Evolutionary conservation across 306 rosid genomes (phyloP), one percentile per base, ranked within the genome.

Genomic region (Trichosanthes truncata): DNA sequence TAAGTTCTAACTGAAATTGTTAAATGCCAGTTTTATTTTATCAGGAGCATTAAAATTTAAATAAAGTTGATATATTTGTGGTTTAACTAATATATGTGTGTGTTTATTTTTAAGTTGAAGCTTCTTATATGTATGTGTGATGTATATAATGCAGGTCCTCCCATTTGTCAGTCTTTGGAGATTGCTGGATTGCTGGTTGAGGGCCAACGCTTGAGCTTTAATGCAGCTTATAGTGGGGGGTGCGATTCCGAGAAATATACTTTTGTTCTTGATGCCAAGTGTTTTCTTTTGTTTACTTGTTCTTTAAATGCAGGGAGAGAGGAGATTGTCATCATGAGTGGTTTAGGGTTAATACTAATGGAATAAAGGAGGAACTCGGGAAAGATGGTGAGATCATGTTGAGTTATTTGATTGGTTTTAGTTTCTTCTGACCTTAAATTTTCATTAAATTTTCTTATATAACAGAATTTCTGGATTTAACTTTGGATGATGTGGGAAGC

Each of bases 191-290:
- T 90, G 55, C 77, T 90, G 89, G 82, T 87, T 52, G 98, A 95
- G 85, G 99, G 99, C 43, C 96, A 89, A 78, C 84, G 86, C 62
- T 83, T 95, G 89, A 87, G 85, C 87, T 90, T 95, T 76, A 83
- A 77, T 83, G 93, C 89, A 79, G 84, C 90, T 69, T 95, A 95
- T 81, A 91, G 84, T 40, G 99, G 99, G 83, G 99, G 99, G 99
- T 95, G 80, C 84, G 97, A 29, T 81, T 41, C 63, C 40, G 79
- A 68, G 74, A 52, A 71, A 53, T 56, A n/a, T n/a, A 48, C 25
- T 81, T 74, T 20, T 80, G 40, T 25, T 77, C 78, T 82, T 79
- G 72, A 65, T 84, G 74, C 76, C 80, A 14, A 78, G 38, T 25
- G 73, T 81, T 25, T 72, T 79, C 56, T 11, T 80, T 84, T 76